Conservation (phyloP, 176 grass and related monocot species). For the bread wheat (Triticum aestivum) region DNA sequence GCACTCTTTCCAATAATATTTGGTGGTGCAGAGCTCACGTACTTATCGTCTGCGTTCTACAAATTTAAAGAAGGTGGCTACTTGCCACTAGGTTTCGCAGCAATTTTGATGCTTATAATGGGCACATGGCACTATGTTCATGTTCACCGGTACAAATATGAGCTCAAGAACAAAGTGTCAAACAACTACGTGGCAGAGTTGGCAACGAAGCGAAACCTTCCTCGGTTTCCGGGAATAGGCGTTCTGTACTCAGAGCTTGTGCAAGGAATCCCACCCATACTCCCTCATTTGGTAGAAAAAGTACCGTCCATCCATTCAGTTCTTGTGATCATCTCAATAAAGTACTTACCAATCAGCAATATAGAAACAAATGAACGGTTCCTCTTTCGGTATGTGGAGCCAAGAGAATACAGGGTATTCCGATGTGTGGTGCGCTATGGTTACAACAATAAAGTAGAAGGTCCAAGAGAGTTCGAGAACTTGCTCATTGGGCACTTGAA, state of each 20-base stretch:
- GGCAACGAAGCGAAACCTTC: constrained; percentile 10
- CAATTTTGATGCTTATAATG: constrained; percentile 60
- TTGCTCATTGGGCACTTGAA: constrained; percentile 58
- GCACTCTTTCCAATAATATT: constrained; percentile 46
- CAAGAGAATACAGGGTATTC: constrained; percentile 48
- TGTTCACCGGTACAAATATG: constrained; percentile 55
- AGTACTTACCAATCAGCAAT: constrained; percentile 65
- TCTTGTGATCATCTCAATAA: constrained; percentile 71
- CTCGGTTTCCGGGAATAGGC: constrained; percentile 55
- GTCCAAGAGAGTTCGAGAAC: constrained; percentile 46
- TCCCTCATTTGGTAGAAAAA: constrained; percentile 59
- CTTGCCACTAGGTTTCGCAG: constrained; percentile 57
- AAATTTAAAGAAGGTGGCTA: constrained; percentile 69
- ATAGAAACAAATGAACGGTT: constrained; percentile 50
- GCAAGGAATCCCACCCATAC: constrained; percentile 71
- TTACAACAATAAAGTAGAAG: constrained; percentile 67
- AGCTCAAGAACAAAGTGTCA: constrained; percentile 61
- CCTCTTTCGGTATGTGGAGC: constrained; percentile 50
- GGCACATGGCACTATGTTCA: constrained; percentile 72
- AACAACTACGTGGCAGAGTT: constrained; percentile 50
- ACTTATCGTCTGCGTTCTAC: constrained; percentile 60
- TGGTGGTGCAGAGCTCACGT: constrained; percentile 50
- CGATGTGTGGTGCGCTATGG: constrained; percentile 68
- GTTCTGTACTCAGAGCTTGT: constrained; percentile 75
- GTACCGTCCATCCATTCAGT: constrained; percentile 60